Percentiles rank a stretch among this genome's conserved stretches.
Evolutionary conservation across 116 monocot genomes (phyloP).

Genomic region (Papilionanthe hybrid): DNA sequence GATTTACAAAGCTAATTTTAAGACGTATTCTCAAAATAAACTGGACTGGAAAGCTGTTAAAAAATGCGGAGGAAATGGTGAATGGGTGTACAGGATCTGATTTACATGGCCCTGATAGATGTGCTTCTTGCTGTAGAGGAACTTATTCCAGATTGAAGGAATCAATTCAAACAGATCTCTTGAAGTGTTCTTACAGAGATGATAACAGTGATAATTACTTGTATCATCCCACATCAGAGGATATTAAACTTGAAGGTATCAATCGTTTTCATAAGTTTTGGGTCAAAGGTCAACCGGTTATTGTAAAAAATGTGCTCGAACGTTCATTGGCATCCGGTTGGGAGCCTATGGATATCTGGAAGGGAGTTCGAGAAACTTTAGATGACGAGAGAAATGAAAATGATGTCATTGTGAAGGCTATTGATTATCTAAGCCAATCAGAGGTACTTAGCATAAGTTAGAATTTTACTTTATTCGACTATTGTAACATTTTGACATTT

Average conservation of each 20-base stretch:
- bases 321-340: conserved; percentile 60
- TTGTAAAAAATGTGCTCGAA: conserved; percentile 63
- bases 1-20: conserved; percentile 54
- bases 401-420: conserved; percentile 48
- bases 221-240: conserved; percentile 52
- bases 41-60: conserved; percentile 83
- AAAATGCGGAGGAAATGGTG: conserved; percentile 92
- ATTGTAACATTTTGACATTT: background rate
- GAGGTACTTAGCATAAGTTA: conserved; percentile 43
- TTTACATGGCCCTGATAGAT: conserved; percentile 18
- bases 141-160: conserved; percentile 14
- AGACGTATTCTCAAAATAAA: conserved; percentile 91
- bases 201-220: conserved; percentile 33
- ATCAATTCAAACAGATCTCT: conserved; percentile 13
- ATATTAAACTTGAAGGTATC: conserved; percentile 56
- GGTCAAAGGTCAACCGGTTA: conserved; percentile 73
- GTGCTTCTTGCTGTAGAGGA: conserved; percentile 21
- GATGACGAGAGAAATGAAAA: conserved; percentile 48
- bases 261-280: conserved; percentile 68
- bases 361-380: conserved; percentile 61
- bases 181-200: conserved; percentile 38
- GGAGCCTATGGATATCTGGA: conserved; percentile 77
- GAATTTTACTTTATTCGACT: background rate
- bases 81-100: conserved; percentile 68
- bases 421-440: conserved; percentile 51